phyloP scores from a whole-genome alignment of 257 asterid genomes.

The Fraxinus anomala region DNA sequence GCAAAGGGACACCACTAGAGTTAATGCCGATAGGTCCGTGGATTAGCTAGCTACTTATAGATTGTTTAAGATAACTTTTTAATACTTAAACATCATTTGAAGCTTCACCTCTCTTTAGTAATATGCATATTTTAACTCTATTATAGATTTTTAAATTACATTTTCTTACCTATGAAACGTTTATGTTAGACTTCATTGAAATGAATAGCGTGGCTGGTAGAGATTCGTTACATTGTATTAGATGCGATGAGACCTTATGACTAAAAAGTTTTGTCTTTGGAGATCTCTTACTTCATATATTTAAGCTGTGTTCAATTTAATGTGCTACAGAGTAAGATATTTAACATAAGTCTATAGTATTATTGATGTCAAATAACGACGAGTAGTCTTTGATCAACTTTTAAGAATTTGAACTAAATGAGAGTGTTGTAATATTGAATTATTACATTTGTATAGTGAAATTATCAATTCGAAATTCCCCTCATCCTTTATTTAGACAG shows the following conservation, averaged over 20 bases:
- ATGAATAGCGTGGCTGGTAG: not conserved
- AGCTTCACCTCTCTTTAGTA: not conserved
- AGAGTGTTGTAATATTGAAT: too few species aligned
- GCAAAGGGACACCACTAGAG: constrained; percentile 5
- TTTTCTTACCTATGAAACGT: not conserved
- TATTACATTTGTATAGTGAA: too few species aligned
- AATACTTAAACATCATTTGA: not conserved
- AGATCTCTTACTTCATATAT: too few species aligned
- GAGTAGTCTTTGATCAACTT: too few species aligned
- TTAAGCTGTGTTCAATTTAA: not conserved
- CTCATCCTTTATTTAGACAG: too few species aligned
- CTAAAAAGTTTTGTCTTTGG: not conserved
- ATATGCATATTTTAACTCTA: not conserved
- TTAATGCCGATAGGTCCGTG: not conserved
- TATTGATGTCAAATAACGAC: too few species aligned
- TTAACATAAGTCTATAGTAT: too few species aligned
- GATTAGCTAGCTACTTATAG: not conserved
- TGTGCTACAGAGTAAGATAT: too few species aligned
- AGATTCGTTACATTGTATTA: not conserved
- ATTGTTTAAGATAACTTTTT: not conserved
- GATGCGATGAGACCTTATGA: constrained; percentile 10
- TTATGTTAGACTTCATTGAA: not conserved
- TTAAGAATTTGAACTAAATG: too few species aligned
- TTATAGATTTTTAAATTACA: too few species aligned
- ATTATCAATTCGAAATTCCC: too few species aligned